Conservation (phyloP, 2,329 filamentous ascomycete species). For the Tolypocladium tropicale region DNA sequence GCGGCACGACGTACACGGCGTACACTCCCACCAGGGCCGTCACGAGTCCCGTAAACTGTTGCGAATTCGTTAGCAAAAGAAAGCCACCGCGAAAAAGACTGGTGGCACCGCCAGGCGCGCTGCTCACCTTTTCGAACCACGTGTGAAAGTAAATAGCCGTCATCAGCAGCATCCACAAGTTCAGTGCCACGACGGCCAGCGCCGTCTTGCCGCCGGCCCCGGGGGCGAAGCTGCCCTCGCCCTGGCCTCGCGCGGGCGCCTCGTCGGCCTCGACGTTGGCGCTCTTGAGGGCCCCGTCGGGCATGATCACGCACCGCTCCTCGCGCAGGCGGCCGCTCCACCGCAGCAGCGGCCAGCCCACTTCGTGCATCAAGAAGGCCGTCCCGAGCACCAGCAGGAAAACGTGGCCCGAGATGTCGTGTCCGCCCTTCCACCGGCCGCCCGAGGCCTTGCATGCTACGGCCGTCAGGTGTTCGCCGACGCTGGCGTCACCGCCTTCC, state of each 20-base stretch:
- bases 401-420: slow-evolving; percentile 93
- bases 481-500: slow-evolving; percentile 27
- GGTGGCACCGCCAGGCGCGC: too few relatives aligned
- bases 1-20: slow-evolving; percentile 39
- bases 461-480: slow-evolving; percentile 52
- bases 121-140: slow-evolving; percentile 95
- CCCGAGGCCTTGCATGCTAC: slow-evolving; percentile 75
- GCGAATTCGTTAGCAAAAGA: slow-evolving; percentile 11
- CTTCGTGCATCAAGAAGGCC: slow-evolving; percentile 72
- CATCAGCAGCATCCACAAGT: slow-evolving; percentile 96
- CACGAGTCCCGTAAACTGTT: slow-evolving; percentile 46
- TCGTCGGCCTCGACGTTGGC: slow-evolving; percentile 37
- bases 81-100: too few relatives aligned
- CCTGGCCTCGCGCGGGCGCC: slow-evolving; percentile 11
- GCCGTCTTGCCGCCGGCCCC: slow-evolving; percentile 46
- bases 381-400: slow-evolving; percentile 84
- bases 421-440: slow-evolving; percentile 81
- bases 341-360: slow-evolving; percentile 46
- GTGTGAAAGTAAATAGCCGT: slow-evolving; percentile 98
- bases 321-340: slow-evolving; percentile 36
- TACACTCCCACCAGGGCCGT: slow-evolving; percentile 38
- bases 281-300: slow-evolving; percentile 54
- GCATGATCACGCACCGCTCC: slow-evolving; percentile 55
- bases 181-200: slow-evolving; percentile 55
- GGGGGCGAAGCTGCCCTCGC: slow-evolving; percentile 18